Conservation (phyloP, 176 grass and related monocot genomes). For the Secale cereale region DNA sequence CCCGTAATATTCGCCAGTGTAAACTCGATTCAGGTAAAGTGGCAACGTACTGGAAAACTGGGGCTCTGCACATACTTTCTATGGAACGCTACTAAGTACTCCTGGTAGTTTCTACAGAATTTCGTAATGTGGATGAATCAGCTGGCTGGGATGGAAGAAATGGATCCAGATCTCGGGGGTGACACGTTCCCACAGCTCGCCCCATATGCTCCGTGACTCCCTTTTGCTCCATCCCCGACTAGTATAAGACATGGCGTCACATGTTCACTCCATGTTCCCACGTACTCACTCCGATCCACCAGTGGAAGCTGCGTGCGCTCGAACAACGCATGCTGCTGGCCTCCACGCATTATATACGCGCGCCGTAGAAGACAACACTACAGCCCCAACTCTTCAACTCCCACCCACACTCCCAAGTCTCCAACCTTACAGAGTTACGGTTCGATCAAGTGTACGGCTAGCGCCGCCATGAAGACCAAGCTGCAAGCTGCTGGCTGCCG, state of each 20-base stretch:
- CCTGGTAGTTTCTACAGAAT: no score
- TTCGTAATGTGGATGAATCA: not conserved
- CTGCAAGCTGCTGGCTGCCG: not conserved
- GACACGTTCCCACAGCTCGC: slow-evolving; percentile 11
- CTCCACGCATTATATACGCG: not conserved
- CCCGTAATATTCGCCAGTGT: not conserved
- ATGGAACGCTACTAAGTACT: not conserved
- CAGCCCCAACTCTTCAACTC: not conserved
- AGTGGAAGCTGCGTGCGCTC: slow-evolving; percentile 7
- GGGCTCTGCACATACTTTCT: not conserved
- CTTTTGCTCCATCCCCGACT: not conserved
- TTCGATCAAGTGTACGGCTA: not conserved
- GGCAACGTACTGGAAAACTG: not conserved
- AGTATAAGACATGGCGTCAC: not conserved
- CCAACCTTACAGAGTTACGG: not conserved
- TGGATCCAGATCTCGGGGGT: not conserved
- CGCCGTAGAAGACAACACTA: not conserved
- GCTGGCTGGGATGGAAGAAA: not conserved
- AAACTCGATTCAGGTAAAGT: not conserved
- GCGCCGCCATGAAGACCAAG: not conserved
- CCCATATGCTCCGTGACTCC: not conserved
- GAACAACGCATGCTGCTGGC: not conserved
- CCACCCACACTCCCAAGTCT: not conserved
- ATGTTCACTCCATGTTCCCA: slow-evolving; percentile 6
- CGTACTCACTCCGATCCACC: not conserved